Evolutionary conservation across 441 rosid species (phyloP).

Genomic region (Pelargonium myrrhifolium): DNA sequence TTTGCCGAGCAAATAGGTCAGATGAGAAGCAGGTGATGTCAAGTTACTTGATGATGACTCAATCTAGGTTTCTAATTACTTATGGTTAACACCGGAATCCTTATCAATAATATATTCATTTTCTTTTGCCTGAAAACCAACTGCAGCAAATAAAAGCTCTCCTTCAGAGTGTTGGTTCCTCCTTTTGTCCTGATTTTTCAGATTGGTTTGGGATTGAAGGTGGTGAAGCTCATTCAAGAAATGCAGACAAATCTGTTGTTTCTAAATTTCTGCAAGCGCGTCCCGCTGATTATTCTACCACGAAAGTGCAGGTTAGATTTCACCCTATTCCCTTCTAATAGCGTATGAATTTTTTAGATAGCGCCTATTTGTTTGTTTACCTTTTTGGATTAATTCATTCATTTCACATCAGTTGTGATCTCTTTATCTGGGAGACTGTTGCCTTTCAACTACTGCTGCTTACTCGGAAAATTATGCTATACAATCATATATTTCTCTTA

Average conservation of each 20-base stretch:
- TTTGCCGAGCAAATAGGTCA: slow-evolving; percentile 78
- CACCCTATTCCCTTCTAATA: too few relatives aligned
- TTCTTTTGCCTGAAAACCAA: slow-evolving; percentile 19
- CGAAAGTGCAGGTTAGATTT: slow-evolving; percentile 36
- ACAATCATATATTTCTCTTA: too few relatives aligned
- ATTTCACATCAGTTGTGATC: too few relatives aligned
- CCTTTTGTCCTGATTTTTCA: slow-evolving; percentile 61
- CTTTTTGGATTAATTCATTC: too few relatives aligned
- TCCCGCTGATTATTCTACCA: slow-evolving; percentile 73
- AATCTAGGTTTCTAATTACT: background rate
- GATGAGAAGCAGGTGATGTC: slow-evolving; percentile 79
- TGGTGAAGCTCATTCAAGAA: slow-evolving; percentile 48
- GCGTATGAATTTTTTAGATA: too few relatives aligned
- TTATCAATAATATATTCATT: slow-evolving; percentile 8
- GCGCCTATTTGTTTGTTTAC: too few relatives aligned
- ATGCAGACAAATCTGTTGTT: slow-evolving; percentile 74
- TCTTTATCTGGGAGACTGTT: too few relatives aligned
- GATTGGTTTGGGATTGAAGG: slow-evolving; percentile 76
- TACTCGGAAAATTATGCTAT: too few relatives aligned
- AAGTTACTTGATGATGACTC: slow-evolving; percentile 11
- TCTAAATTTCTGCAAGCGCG: slow-evolving; percentile 73
- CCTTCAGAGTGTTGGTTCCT: slow-evolving; percentile 61
- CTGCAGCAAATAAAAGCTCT: slow-evolving; percentile 89
- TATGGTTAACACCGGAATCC: background rate
- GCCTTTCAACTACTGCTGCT: too few relatives aligned